These are phyloP conservation scores for Medicago lupulina DNA, from an alignment of 306 rosid genomes.

Conservation along the genomic window DNA sequence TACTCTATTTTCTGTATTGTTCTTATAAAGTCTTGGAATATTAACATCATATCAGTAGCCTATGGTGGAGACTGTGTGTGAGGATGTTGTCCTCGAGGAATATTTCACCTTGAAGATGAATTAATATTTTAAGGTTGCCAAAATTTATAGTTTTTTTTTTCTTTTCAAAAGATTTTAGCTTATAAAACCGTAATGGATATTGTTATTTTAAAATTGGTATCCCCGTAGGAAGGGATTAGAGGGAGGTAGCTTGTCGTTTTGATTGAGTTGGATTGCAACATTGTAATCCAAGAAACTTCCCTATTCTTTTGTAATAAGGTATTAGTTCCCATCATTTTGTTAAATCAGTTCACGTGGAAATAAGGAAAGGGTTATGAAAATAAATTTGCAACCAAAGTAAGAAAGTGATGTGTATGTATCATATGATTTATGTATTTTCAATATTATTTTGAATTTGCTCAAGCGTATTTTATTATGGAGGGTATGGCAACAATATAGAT, in stretches of 20 bases:
- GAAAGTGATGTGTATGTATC: background rate
- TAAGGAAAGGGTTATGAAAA: background rate
- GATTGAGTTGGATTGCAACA: background rate
- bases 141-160: background rate
- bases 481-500: background rate
- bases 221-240: background rate
- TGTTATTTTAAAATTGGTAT: background rate
- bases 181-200: background rate
- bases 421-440: background rate
- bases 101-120: slow-evolving; percentile 7
- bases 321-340: background rate
- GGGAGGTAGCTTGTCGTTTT: background rate
- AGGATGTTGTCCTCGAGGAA: background rate
- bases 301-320: background rate
- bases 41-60: background rate
- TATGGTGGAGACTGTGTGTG: background rate
- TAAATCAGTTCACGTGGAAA: background rate
- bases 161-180: background rate
- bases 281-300: background rate
- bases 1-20: background rate
- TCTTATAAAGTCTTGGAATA: background rate
- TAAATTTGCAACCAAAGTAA: background rate
- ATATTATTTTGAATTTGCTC: slow-evolving; percentile 6
- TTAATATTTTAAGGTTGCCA: background rate
- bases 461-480: slow-evolving; percentile 14